phyloP scores from a whole-genome alignment of 2,329 filamentous ascomycete genomes.

The Calcarisporium arbuscula region DNA sequence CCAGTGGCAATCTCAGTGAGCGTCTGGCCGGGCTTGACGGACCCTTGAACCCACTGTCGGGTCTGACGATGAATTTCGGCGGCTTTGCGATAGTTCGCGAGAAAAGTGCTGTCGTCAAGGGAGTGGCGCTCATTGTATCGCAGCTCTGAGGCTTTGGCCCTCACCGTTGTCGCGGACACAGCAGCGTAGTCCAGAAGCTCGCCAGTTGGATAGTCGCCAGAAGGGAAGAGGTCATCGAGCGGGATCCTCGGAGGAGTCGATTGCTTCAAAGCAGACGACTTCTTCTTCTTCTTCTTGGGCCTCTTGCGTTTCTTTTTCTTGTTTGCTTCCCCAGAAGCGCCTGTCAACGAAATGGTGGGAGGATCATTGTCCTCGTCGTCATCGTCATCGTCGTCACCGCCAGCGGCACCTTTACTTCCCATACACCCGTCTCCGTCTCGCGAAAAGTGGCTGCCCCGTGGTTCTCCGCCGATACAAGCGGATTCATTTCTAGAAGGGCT shows the following conservation, averaged over 20 bases:
- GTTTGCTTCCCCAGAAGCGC: slow-evolving; percentile 2
- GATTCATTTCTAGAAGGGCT: slow-evolving; percentile 13
- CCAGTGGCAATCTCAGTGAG: slow-evolving; percentile 73
- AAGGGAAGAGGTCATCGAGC: slow-evolving; percentile 21
- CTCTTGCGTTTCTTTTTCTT: slow-evolving; percentile 20
- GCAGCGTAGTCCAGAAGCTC: slow-evolving; percentile 19
- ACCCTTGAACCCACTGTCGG: slow-evolving; percentile 69
- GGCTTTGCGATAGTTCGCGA: slow-evolving; percentile 70
- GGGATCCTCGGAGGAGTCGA: slow-evolving; percentile 27
- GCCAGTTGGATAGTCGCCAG: slow-evolving; percentile 20
- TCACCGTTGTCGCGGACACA: slow-evolving; percentile 1
- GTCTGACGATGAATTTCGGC: slow-evolving; percentile 79
- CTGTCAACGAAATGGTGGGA: slow-evolving; percentile 16
- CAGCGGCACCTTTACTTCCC: slow-evolving; percentile 23
- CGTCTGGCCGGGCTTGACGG: slow-evolving; percentile 70
- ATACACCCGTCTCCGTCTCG: slow-evolving; percentile 36
- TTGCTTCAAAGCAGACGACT: slow-evolving; percentile 16
- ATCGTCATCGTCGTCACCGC: slow-evolving; percentile 19
- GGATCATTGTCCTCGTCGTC: slow-evolving; percentile 8
- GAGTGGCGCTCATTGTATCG: slow-evolving; percentile 34
- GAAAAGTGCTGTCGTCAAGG: slow-evolving; percentile 45
- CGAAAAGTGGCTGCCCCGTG: slow-evolving; percentile 32
- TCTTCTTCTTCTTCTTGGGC: slow-evolving; percentile 22
- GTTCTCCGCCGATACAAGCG: slow-evolving; percentile 29
- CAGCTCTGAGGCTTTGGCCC: slow-evolving; percentile 64